Base-by-base conservation (phyloP, 805 yeast species). In the Kodamaea neixiangensis region DNA sequence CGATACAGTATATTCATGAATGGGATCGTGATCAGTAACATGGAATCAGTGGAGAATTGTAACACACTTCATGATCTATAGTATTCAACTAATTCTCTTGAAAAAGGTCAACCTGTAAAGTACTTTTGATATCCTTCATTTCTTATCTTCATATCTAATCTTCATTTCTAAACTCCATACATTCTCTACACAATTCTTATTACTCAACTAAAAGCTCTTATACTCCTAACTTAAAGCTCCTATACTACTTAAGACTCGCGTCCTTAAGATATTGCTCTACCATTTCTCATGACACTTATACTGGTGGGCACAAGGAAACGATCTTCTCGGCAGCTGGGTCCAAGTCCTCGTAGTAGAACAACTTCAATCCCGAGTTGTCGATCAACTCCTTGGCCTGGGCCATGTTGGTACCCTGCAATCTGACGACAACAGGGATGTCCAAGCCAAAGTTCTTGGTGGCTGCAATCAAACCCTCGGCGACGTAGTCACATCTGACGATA, bases 401-500 rank as follows among this genome's bases (percentile, higher is more conserved):
- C 75, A 86, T 81, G 80, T 94, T 94, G 57, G 99, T 94, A 75
- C 99, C 99, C 80, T 96, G 98, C 69, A 94, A 81, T 84, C 99
- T 90, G 55, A 92, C 98, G 61, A 94, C 96, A 65, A 94, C 94
- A 60, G 99, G 99, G 50, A 94, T 88, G 57, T 81, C 84, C 71
- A 94, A 85, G 65, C 87, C 85, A 80, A 94, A 83, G 79, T 87
- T 87, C 77, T 90, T 90, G 59, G 97, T 85, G 49, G 97, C 97
- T 59, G 92, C 89, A 64, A 94, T 92, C 70, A 94, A 83, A 75
- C 99, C 99, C 77, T 86, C 85, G 64, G 99, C 99, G 58, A 94
- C 97, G 78, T 85, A 90, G 77, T 94, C 99, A 78, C 99, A 94
- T 82, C 99, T 90, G 63, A 94, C 99, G 63, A 94, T 94, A 80